A percentile compares a stretch with the other conserved stretches of the same genome.
These are phyloP conservation scores for Gelatoporia subvermispora DNA, from an alignment of 768 basidiomycete genomes.

Conservation along the genomic window DNA sequence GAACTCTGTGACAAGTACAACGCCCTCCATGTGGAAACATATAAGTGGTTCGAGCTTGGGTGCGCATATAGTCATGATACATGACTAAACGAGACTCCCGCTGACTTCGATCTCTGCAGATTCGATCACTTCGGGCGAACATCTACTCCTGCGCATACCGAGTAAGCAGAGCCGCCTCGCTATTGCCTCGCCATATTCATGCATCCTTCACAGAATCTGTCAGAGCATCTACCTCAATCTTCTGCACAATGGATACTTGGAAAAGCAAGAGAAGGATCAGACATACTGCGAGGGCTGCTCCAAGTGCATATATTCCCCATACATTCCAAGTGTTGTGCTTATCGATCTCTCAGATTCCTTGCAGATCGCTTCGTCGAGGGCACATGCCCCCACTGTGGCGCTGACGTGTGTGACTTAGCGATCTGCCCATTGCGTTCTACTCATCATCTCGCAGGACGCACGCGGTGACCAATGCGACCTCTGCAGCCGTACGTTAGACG, in stretches of 20 bases:
- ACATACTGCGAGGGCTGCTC: slow-evolving; percentile 91
- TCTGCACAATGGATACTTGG: slow-evolving; percentile 68
- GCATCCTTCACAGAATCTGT: slow-evolving; percentile 55
- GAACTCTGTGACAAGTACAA: slow-evolving; percentile 91
- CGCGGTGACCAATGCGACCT: slow-evolving; percentile 98
- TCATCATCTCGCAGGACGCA: slow-evolving; percentile 58
- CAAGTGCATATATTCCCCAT: slow-evolving; percentile 44
- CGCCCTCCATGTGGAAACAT: slow-evolving; percentile 83
- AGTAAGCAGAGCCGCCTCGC: slow-evolving; percentile 44
- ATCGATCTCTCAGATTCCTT: slow-evolving; percentile 57
- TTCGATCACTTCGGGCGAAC: slow-evolving; percentile 98
- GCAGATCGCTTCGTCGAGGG: slow-evolving; percentile 98
- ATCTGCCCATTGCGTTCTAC: background rate
- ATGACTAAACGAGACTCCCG: slow-evolving; percentile 2
- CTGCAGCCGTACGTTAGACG: slow-evolving; percentile 88
- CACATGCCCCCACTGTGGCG: slow-evolving; percentile 91
- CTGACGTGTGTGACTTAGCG: slow-evolving; percentile 48
- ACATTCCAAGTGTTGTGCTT: slow-evolving; percentile 4
- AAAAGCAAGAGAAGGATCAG: slow-evolving; percentile 85
- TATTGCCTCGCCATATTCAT: background rate
- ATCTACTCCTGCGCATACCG: slow-evolving; percentile 82
- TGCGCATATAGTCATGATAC: slow-evolving; percentile 26
- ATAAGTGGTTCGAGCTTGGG: slow-evolving; percentile 98
- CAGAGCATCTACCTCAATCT: slow-evolving; percentile 88
- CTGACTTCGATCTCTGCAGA: slow-evolving; percentile 30